Evolutionary conservation across 305 asterid genomes (phyloP).

Genomic region (Solanum hybrid): DNA sequence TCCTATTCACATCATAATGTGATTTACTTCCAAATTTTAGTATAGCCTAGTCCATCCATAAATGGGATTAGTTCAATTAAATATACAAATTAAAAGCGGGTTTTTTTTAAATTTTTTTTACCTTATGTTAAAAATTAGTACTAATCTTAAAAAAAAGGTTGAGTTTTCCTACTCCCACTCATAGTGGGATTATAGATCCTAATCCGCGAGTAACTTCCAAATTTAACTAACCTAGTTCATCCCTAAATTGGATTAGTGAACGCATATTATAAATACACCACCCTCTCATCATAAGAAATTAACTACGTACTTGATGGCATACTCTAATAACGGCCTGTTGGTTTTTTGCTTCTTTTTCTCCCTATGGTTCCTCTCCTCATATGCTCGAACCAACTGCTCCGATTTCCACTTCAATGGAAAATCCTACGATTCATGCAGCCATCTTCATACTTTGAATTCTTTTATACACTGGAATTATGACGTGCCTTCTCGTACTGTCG

Average conservation of each 20-base stretch:
- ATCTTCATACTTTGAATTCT: background rate
- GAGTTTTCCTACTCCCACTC: background rate
- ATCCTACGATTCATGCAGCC: background rate
- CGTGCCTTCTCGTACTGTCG: background rate
- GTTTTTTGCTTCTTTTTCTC: background rate
- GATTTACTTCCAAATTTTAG: background rate
- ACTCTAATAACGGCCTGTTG: background rate
- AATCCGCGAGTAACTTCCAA: background rate
- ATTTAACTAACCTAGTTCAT: background rate
- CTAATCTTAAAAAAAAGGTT: no score
- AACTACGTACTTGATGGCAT: background rate
- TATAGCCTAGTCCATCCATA: background rate
- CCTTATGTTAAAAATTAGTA: no score
- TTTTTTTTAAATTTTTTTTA: no score
- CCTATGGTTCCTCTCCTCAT: background rate
- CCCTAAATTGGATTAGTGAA: background rate
- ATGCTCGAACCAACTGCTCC: background rate
- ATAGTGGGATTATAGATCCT: background rate
- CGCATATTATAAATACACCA: background rate
- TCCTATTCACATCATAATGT: background rate
- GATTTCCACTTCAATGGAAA: background rate
- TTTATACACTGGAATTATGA: background rate
- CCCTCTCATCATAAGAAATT: background rate
- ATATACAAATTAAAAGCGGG: background rate
- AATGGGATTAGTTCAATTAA: background rate